Conservation (phyloP, 2,329 filamentous ascomycete genomes). For the Pestalotiopsis sp. region DNA sequence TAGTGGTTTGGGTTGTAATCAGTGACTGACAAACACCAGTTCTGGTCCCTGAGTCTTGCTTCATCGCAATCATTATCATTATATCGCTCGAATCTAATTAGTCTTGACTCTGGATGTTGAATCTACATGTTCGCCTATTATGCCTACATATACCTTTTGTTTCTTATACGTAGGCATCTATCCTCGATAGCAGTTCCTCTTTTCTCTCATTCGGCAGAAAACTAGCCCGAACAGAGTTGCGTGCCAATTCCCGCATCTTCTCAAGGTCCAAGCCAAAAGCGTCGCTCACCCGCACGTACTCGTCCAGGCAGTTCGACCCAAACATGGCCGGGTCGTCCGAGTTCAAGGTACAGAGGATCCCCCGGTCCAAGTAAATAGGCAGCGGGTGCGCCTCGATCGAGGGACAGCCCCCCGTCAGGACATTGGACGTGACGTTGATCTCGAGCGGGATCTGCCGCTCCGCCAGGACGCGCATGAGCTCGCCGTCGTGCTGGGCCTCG, state of each 20-base stretch:
- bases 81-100: background rate
- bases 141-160: background rate
- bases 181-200: background rate
- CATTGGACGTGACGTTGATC: constrained; percentile 19
- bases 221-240: constrained; percentile 8
- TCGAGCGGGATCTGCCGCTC: constrained; percentile 13
- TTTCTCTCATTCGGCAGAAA: constrained; percentile 1
- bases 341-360: constrained; percentile 13
- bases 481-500: constrained; percentile 15
- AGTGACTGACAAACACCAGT: background rate
- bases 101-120: background rate
- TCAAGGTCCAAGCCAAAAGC: constrained; percentile 13
- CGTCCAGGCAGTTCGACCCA: constrained; percentile 16
- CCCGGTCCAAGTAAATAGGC: constrained; percentile 5
- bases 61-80: background rate
- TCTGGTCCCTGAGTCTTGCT: background rate
- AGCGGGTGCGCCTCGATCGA: constrained; percentile 16
- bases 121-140: background rate
- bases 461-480: constrained; percentile 13
- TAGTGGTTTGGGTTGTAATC: background rate
- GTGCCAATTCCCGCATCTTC: constrained; percentile 11
- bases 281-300: constrained; percentile 17
- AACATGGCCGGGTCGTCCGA: constrained; percentile 21
- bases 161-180: constrained; percentile 3
- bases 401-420: constrained; percentile 15